These are phyloP conservation scores for Mucor indicus DNA, from an alignment of 371 early-diverging fungal genomes.

Conservation along the genomic window DNA sequence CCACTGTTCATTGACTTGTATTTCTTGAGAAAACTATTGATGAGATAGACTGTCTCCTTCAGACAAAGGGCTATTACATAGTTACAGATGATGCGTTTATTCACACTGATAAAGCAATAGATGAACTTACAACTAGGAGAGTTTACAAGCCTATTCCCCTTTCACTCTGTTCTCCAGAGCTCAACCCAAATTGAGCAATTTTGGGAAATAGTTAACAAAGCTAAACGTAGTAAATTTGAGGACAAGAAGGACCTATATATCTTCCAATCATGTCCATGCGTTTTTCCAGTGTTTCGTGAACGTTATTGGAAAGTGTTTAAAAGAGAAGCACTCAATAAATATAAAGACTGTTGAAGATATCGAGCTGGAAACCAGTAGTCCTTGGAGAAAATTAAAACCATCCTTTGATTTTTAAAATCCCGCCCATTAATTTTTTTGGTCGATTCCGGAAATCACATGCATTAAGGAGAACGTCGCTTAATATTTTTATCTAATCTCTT, in stretches of 20 bases:
- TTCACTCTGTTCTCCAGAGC: constrained; percentile 6
- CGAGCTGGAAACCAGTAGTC: constrained; percentile 1
- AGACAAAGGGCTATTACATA: constrained; percentile 20
- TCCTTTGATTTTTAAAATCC: background rate
- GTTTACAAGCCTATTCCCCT: constrained; percentile 9
- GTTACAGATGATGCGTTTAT: constrained; percentile 14
- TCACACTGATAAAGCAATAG: constrained; percentile 16
- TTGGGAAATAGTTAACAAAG: constrained; percentile 16
- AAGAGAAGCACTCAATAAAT: no score
- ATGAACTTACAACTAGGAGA: constrained; percentile 11
- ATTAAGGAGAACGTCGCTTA: background rate
- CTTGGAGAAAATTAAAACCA: constrained; percentile 2
- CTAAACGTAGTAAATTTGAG: constrained; percentile 8
- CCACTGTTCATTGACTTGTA: constrained; percentile 11
- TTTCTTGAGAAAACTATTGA: constrained; percentile 19
- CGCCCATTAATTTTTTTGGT: no score
- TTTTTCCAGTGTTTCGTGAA: no score
- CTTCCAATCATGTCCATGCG: constrained; percentile 8
- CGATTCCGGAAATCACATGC: no score
- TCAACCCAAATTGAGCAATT: constrained; percentile 9
- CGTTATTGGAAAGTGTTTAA: no score
- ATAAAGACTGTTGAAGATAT: constrained; percentile 4
- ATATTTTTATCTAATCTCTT: constrained; percentile 14
- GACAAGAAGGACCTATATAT: constrained; percentile 4
- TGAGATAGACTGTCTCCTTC: constrained; percentile 10